A percentile compares a stretch with the other conserved stretches of the same genome.
Conservation (phyloP, 768 basidiomycete genomes). For the Guyanaporus albipodus region DNA sequence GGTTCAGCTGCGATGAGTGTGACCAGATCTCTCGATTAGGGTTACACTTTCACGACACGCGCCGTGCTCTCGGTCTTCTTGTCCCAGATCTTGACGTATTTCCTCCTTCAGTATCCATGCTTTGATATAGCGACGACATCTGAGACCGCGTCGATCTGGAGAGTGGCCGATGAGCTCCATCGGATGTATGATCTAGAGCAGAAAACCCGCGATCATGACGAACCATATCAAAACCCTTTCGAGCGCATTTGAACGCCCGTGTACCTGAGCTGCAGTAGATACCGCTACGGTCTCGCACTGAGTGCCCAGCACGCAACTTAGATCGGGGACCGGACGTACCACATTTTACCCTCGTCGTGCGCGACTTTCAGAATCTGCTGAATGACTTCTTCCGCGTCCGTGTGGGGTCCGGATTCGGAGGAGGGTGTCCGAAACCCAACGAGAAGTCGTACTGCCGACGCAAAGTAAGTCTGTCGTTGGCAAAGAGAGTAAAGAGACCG, state of each 20-base stretch:
- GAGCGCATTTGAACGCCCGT: slow-evolving; percentile 41
- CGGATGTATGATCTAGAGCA: no score
- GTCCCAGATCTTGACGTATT: no score
- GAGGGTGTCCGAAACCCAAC: slow-evolving; percentile 52
- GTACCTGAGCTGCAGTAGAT: slow-evolving; percentile 46
- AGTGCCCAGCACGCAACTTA: background rate
- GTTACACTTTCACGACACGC: no score
- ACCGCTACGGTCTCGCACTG: slow-evolving; percentile 33
- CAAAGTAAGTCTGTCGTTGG: slow-evolving; percentile 48
- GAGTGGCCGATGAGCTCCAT: no score
- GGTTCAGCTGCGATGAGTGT: no score
- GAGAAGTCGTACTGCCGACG: slow-evolving; percentile 69
- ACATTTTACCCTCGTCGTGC: slow-evolving; percentile 60
- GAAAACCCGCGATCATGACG: no score
- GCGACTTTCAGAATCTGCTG: slow-evolving; percentile 47
- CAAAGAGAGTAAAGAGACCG: background rate
- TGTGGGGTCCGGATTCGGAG: slow-evolving; percentile 61
- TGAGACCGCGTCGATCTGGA: slow-evolving; percentile 33
- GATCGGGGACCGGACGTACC: slow-evolving; percentile 38
- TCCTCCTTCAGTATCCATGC: no score
- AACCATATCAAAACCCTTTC: slow-evolving; percentile 40
- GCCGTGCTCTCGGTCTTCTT: no score
- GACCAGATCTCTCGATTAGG: no score
- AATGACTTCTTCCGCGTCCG: slow-evolving; percentile 58
- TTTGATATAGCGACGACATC: no score